These are phyloP conservation scores for Sporothrix globosa DNA, from an alignment of 2,329 filamentous ascomycete genomes.

Conservation along the genomic window DNA sequence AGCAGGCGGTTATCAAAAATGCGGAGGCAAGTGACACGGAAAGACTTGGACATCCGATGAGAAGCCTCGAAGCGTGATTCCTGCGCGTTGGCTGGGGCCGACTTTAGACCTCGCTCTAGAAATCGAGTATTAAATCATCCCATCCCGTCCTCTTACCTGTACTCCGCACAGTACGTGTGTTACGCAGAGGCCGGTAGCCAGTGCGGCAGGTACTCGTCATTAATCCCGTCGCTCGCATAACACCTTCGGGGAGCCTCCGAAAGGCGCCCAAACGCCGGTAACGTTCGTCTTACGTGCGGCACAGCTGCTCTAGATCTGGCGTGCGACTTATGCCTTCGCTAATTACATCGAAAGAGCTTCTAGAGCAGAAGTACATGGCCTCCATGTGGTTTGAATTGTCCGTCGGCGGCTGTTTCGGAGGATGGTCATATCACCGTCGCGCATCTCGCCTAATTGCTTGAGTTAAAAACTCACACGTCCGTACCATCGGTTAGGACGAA, in stretches of 20 bases:
- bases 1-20: no score
- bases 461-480: conserved; percentile 11
- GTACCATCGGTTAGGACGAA: conserved; percentile 11
- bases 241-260: no score
- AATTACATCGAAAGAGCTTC: background rate
- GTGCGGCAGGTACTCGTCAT: conserved; percentile 57
- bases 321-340: conserved; percentile 47
- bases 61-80: no score
- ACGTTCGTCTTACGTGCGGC: conserved; percentile 69
- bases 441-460: conserved; percentile 3
- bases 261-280: conserved; percentile 59
- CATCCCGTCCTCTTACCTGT: no score
- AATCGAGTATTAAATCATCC: no score
- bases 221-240: conserved; percentile 63
- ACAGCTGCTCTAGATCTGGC: conserved; percentile 67
- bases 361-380: conserved; percentile 2
- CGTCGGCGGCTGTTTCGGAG: background rate
- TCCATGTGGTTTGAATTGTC: conserved; percentile 20
- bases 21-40: no score
- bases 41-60: no score
- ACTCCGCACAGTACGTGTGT: no score
- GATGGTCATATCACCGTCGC: background rate
- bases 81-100: no score
- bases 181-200: no score
- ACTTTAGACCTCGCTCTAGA: no score